Conservation (phyloP, 768 basidiomycete species). For the Daedaleopsis sinensis region DNA sequence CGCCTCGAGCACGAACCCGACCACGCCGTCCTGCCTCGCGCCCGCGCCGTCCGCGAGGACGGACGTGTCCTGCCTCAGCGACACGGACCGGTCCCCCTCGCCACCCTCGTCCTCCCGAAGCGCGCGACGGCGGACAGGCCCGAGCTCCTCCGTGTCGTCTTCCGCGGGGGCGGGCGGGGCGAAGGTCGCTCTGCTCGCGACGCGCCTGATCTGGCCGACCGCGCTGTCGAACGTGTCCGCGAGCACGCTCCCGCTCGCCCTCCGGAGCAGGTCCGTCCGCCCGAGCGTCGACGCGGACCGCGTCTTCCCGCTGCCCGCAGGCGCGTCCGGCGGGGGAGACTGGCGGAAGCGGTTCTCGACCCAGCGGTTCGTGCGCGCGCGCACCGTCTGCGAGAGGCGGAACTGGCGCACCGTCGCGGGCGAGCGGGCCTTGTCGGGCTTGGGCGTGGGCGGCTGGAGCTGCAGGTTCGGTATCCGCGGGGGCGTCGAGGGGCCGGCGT, state of each 20-base stretch:
- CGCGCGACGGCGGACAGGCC: background rate
- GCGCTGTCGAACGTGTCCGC: constrained; percentile 30
- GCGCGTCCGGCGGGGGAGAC: background rate
- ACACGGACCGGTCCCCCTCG: constrained; percentile 15
- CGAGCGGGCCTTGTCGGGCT: constrained; percentile 21
- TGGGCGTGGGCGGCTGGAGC: constrained; percentile 31
- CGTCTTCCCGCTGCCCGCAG: background rate
- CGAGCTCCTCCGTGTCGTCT: no score
- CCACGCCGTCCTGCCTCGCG: constrained; percentile 29
- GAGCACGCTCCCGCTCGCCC: constrained; percentile 6
- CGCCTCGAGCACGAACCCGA: constrained; percentile 62
- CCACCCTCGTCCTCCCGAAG: constrained; percentile 2
- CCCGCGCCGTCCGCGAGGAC: constrained; percentile 5
- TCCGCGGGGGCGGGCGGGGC: constrained; percentile 1
- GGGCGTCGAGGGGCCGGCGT: constrained; percentile 19
- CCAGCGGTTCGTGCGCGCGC: constrained; percentile 62
- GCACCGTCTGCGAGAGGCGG: constrained; percentile 53
- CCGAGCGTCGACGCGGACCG: constrained; percentile 4
- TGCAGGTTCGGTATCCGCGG: constrained; percentile 21
- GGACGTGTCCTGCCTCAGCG: constrained; percentile 13
- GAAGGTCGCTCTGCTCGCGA: constrained; percentile 10
- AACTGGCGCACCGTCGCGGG: constrained; percentile 23
- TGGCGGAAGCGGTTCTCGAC: constrained; percentile 52
- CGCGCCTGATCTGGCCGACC: constrained; percentile 24
- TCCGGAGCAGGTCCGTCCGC: constrained; percentile 1